These are phyloP conservation scores for Endocalyx cinctus DNA, from an alignment of 2,329 filamentous ascomycete genomes.

Conservation along the genomic window DNA sequence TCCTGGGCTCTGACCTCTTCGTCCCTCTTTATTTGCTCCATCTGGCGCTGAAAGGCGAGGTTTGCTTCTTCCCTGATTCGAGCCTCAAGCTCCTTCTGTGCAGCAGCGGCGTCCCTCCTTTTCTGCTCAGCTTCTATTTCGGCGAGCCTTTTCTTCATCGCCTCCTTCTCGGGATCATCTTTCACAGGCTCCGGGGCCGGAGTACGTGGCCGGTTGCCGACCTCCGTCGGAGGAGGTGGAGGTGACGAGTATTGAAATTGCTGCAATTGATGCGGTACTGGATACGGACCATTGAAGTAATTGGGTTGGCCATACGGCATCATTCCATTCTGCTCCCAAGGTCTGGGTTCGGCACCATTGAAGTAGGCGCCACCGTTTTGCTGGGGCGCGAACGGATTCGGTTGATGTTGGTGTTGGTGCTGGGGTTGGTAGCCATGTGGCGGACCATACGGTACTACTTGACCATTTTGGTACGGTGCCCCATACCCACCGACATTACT, in stretches of 20 bases:
- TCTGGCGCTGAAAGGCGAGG: conserved; percentile 34
- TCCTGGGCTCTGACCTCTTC: conserved; percentile 29
- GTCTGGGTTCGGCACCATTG: conserved; percentile 25
- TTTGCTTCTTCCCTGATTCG: conserved; percentile 44
- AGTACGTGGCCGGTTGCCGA: conserved; percentile 18
- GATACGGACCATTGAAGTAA: conserved; percentile 35
- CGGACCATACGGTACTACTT: conserved; percentile 44
- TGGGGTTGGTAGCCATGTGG: conserved; percentile 19
- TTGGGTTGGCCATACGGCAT: conserved; percentile 35
- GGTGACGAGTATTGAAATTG: conserved; percentile 39
- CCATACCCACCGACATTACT: conserved; percentile 43
- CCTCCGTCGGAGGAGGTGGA: conserved; percentile 30
- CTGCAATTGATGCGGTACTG: conserved; percentile 44
- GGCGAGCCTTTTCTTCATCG: conserved; percentile 56
- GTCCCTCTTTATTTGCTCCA: conserved; percentile 36
- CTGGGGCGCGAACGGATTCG: conserved; percentile 27
- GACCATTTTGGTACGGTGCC: conserved; percentile 32
- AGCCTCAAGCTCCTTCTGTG: conserved; percentile 38
- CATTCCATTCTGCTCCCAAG: conserved; percentile 19
- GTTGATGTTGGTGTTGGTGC: too few relatives aligned
- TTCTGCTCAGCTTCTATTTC: conserved; percentile 43
- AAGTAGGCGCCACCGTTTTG: conserved; percentile 38
- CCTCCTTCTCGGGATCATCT: conserved; percentile 53
- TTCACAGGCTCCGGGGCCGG: conserved; percentile 17
- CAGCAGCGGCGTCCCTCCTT: conserved; percentile 40